Evolutionary conservation across 2,329 filamentous ascomycete genomes (phyloP), one percentile per base, ranked within the genome.

Genomic region (Truncatella angustata): DNA sequence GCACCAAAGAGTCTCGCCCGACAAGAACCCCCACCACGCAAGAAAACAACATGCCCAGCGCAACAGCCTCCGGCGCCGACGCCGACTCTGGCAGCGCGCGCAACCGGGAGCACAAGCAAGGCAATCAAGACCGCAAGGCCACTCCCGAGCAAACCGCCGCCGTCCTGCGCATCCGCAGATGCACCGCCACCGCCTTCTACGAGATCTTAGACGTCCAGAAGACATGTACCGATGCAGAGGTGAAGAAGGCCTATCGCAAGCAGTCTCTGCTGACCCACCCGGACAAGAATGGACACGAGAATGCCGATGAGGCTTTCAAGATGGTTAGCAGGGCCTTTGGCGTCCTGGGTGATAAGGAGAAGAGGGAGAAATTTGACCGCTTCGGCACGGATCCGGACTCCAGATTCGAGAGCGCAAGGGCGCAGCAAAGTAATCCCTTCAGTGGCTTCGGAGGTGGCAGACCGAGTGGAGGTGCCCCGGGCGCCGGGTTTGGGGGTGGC

Each of bases 181-280:
- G 94, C 74, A 78, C 81, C 35, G 76, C 88, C 20, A 97, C 91
- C 4, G 90, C 90, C 16, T 99, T 95, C 72, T 99, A 99, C 76
- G 94, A 97, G 69, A 97, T 99, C 61, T 75, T 99, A 28, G 86
- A 85, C 20, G 76, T 86, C 35, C 80, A 80, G 61, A 74, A 79
- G 52, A 82, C 85, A 18, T 87, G 83, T 63, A 84, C 84, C 45
- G 93, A 97, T 61, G 72, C 78, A 56, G 93, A 97, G 65, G 91
- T 99, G 68, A 99, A 97, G 72, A 97, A 97, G 77, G 93, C 94
- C 5, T 99, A 99, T 74, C 84, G 93, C 66, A 97, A 96, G 74
- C 81, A 95, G 68, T 94, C 89, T 67, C 76, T 99, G 64, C 79
- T 97, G 66, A 99, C 94, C 54, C 94, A 99, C 77, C 94, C 94